Evolutionary conservation across 768 basidiomycete genomes (phyloP), one percentile per base, ranked within the genome.

Genomic region (Russula abietina): DNA sequence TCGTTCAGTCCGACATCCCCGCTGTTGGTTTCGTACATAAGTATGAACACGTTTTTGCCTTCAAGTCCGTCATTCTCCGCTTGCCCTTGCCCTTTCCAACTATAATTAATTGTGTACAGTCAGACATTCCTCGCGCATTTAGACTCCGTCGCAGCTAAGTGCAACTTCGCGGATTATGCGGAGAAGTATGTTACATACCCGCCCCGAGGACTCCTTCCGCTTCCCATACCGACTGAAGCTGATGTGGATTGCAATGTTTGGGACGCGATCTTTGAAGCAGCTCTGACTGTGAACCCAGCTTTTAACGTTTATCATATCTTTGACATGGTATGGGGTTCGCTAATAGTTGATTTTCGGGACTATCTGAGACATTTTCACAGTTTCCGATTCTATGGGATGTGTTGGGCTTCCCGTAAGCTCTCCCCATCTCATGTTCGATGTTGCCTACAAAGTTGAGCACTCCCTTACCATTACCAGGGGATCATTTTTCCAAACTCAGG

Each of bases 291-390:
- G 65, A 89, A 91, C 68, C 89, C 88, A 0, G 88, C 86, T 0
- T 91, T 91, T 75, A 79, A 91, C 66, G 79, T 89, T 6, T 91
- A 90, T 70, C 81, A 85, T 24, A 87, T 91, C 60, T 88, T 88
- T 73, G 88, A 89, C 69, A 87, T 83, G 26, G 79, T 74, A 55
- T 62, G 79, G 4, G 2, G 5, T 12, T 14, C 68, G 6, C 5
- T 30, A 22, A 22, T 67, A 16, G 14, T 46, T 41, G 10, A n/a
- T 4, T 17, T 16, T 32, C 41, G 55, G 1, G 14, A 4, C 30
- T 12, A 4, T 33, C 16, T 68, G n/a, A 69, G 30, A 61, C 5
- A 11, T 43, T 43, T 17, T 14, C 33, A 11, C 45, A 77, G 66
- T 89, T 76, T 73, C 89, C 88, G 0, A 77, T 87, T 48, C 75